Conservation (phyloP, 495 filamentous ascomycete genomes). For the Penicillium diatomitis region DNA sequence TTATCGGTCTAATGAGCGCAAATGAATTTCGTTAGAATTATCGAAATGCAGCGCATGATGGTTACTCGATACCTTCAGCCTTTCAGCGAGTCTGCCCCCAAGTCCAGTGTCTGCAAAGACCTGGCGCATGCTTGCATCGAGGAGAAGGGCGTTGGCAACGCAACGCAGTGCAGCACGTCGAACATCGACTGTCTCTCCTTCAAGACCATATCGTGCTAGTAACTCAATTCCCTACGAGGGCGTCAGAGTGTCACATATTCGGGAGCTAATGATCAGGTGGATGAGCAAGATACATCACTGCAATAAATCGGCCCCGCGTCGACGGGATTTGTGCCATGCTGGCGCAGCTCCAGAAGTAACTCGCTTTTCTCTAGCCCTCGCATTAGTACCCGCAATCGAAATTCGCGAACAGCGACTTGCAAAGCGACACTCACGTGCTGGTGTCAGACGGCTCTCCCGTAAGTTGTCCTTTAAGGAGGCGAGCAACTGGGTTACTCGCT, state of each 20-base stretch:
- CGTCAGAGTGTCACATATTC: constrained; percentile 11
- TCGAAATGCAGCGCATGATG: neutral
- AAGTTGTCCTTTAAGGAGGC: constrained; percentile 50
- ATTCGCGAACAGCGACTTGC: no score
- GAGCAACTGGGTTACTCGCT: constrained; percentile 52
- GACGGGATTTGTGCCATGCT: constrained; percentile 61
- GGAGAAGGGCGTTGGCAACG: constrained; percentile 77
- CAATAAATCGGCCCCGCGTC: constrained; percentile 76
- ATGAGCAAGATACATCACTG: constrained; percentile 44
- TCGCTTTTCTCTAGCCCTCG: constrained; percentile 45
- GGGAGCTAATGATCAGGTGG: neutral
- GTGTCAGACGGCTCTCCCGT: constrained; percentile 39
- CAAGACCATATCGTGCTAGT: constrained; percentile 63
- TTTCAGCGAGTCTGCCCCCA: constrained; percentile 57
- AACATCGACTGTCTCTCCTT: constrained; percentile 45
- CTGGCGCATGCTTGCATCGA: constrained; percentile 63
- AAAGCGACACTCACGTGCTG: constrained; percentile 42
- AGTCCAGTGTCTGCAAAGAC: constrained; percentile 74
- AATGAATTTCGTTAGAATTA: neutral
- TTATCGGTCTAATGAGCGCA: constrained; percentile 46
- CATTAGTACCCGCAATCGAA: neutral
- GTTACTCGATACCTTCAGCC: constrained; percentile 46
- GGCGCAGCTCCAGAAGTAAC: constrained; percentile 65
- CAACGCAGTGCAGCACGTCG: constrained; percentile 75
- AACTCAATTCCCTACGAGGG: constrained; percentile 61